Base-by-base conservation (phyloP, 495 filamentous ascomycete genomes). In the Daldinia concentrica region DNA sequence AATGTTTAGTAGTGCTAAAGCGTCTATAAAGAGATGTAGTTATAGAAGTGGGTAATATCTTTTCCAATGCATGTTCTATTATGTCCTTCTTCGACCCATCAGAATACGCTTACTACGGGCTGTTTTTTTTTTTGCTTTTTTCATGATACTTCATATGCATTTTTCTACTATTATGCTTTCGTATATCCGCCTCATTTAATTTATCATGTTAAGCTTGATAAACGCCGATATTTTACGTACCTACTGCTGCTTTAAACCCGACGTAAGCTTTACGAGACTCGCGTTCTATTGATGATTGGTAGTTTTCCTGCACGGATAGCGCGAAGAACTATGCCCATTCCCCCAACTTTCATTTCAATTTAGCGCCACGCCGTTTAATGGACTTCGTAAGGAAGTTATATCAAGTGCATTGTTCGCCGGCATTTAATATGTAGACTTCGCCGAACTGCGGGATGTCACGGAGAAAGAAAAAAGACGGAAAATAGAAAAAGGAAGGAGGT, bases 71-170 rank as follows among this genome's bases (percentile, higher is more conserved):
- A 54, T 52, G 29, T 22, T 45, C 29, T 19, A 12, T 37, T 19
- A 22, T 39, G 34, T 61, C n/a, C 1, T 22, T 24, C 8, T 48
- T 24, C 3, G 2, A 54, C 50, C 34, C n/a, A n/a, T n/a, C n/a
- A n/a, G n/a, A n/a, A n/a, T 37, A 62, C 54, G 71, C 71, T 73
- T 73, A 73, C 71, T 73, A 73, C 66, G 62, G 58, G 66, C 71
- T 36, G 17, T 5, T n/a, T 17, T 43, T 7, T 4, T 41, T 15
- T 2, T 27, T 27, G 19, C n/a, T n/a, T n/a, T n/a, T n/a, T 43
- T 17, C n/a, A 43, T 43, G n/a, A 43, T 17, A 43, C 15, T 17
- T 19, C n/a, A 17, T 43, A 43, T n/a, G n/a, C n/a, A n/a, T 43
- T 43, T 43, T 43, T 17, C 15, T 19, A 17, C 6, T 5, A 43